Percentiles rank a stretch among this genome's conserved stretches.
These are phyloP conservation scores for Zelopaecilomyces penicillatus DNA, from an alignment of 2,329 filamentous ascomycete genomes.

Conservation along the genomic window DNA sequence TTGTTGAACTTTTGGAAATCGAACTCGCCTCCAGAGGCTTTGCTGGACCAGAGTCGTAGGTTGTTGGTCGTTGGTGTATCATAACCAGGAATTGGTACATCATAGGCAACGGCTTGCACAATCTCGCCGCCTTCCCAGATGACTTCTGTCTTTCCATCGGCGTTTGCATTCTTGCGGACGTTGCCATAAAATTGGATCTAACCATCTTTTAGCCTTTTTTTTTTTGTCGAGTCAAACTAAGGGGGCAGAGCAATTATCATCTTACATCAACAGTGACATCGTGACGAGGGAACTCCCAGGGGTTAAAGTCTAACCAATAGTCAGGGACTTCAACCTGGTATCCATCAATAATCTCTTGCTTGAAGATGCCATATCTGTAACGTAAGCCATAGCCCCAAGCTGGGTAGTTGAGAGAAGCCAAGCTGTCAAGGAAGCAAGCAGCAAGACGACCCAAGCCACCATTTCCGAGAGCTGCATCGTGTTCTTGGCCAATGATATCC, in stretches of 20 bases:
- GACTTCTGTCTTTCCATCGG: conserved; percentile 63
- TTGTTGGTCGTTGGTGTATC: conserved; percentile 91
- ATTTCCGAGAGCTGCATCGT: conserved; percentile 93
- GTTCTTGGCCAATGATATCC: conserved; percentile 88
- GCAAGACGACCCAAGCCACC: conserved; percentile 90
- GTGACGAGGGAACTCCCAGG: conserved; percentile 95
- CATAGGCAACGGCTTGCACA: conserved; percentile 86
- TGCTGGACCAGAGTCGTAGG: conserved; percentile 92
- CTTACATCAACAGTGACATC: conserved; percentile 83
- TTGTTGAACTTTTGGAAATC: conserved; percentile 99
- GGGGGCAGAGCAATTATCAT: not conserved
- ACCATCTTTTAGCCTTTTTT: too few species aligned
- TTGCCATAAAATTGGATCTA: conserved; percentile 88
- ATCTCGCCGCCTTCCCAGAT: conserved; percentile 91
- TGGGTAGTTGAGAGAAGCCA: conserved; percentile 89
- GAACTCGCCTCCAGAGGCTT: conserved; percentile 93
- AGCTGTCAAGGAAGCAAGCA: conserved; percentile 92
- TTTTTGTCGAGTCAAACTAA: not conserved
- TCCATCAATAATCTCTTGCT: conserved; percentile 96
- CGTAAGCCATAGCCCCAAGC: conserved; percentile 96
- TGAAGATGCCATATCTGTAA: conserved; percentile 97
- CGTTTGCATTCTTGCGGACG: conserved; percentile 67
- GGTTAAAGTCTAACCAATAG: conserved; percentile 99
- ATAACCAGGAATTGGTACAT: conserved; percentile 87
- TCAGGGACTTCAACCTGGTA: conserved; percentile 98